These are phyloP conservation scores for Paraleonurus japonicus DNA, from an alignment of 257 asterid species.

Conservation along the genomic window DNA sequence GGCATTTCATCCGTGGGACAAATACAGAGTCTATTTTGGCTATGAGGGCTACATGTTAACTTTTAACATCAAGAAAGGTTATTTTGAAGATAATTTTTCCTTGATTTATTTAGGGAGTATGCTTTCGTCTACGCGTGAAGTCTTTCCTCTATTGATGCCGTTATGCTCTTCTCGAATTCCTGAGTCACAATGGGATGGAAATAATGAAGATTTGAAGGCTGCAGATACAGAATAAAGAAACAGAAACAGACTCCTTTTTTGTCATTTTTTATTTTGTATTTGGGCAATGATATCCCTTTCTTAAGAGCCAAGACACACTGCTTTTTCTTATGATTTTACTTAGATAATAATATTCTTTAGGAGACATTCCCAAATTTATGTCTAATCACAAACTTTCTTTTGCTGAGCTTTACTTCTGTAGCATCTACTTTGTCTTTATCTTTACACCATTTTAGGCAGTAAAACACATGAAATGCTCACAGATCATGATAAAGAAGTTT, in stretches of 20 bases:
- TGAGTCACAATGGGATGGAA: background rate
- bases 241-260: background rate
- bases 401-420: background rate
- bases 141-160: constrained; percentile 28
- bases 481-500: background rate
- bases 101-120: background rate
- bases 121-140: constrained; percentile 9
- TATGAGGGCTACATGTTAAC: constrained; percentile 23
- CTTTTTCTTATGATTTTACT: background rate
- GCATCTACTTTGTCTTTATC: background rate
- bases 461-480: background rate
- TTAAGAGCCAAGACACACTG: constrained; percentile 2
- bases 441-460: background rate
- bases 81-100: constrained; percentile 28
- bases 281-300: constrained; percentile 28
- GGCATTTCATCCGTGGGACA: constrained; percentile 28
- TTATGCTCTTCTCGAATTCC: constrained; percentile 19
- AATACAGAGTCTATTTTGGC: constrained; percentile 20
- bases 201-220: background rate
- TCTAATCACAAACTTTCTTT: constrained; percentile 13
- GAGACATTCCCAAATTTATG: constrained; percentile 14
- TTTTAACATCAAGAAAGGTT: constrained; percentile 28
- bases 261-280: background rate
- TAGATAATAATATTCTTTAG: constrained; percentile 10
- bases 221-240: background rate